Base-by-base conservation (phyloP, 495 filamentous ascomycete genomes). In the Penicilliopsis zonata region DNA sequence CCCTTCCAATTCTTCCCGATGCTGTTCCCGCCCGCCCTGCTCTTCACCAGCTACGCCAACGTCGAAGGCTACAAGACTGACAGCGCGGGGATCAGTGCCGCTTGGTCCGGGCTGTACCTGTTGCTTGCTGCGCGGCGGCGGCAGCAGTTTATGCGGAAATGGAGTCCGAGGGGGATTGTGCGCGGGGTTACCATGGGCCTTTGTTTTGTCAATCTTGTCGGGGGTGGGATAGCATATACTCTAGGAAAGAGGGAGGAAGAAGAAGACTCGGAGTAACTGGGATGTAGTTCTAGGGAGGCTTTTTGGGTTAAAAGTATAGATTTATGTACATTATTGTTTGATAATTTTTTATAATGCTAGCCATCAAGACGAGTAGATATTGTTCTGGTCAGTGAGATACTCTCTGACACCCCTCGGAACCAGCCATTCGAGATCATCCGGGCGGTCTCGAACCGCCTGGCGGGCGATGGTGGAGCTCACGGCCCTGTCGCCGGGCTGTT, bases 1-100 rank as follows among this genome's bases (percentile, higher is more conserved):
- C 86, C 86, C 5, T 70, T 80, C 49, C 80, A 81, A 45, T 42
- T 65, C 9, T 61, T 90, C 1, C 83, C 85, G 2, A 74, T 92
- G 65, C 60, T 84, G 42, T 84, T 94, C 61, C 69, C 85, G 20
- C 82, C 86, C 0, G 61, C 86, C 35, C 72, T 95, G n/a, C 66
- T 92, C 34, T 86, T 93, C 63, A 72, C 73, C 34, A 80, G 76
- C 58, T 96, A 94, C 55, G 67, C 87, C 27, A 88, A 86, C 50
- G 50, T 94, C 6, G 69, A 72, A 31, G 75, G 73, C 20, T 86
- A 76, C 70, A 76, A 80, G 50, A 76, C 74, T 32, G 90, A 95
- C 43, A 74, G 72, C 30, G 88, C 86, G 0, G 90, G 87, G 18
- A 67, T 86, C 31, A 82, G 75, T 9, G 85, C 82, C 12, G 85